phyloP scores from a whole-genome alignment of 2,329 filamentous ascomycete genomes.

The Phyllosticta citriasiana region DNA sequence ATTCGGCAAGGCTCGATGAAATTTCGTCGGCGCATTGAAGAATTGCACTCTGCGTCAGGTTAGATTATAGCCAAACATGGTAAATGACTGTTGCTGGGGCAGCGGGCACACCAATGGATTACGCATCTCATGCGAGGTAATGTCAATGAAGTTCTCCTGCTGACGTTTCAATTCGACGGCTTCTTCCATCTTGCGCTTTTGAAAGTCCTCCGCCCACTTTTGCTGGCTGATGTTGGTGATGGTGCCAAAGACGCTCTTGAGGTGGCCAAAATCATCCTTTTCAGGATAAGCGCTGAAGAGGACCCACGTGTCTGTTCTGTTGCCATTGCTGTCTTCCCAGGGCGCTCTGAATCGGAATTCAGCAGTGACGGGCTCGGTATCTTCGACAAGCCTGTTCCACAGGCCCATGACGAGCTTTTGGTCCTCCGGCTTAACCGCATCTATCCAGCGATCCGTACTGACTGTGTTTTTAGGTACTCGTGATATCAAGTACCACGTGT shows the following conservation, averaged over 20 bases:
- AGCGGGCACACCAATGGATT: constrained; percentile 50
- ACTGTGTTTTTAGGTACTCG: constrained; percentile 51
- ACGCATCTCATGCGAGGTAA: constrained; percentile 66
- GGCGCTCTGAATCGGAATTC: constrained; percentile 67
- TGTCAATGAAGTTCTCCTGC: constrained; percentile 76
- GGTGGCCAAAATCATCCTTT: constrained; percentile 49
- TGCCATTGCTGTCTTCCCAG: constrained; percentile 50
- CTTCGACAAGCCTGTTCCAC: constrained; percentile 53
- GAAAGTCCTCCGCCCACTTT: constrained; percentile 74
- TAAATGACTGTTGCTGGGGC: not conserved
- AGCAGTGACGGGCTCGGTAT: constrained; percentile 55
- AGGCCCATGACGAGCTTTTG: constrained; percentile 46
- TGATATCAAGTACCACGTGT: constrained; percentile 62
- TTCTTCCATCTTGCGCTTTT: constrained; percentile 67
- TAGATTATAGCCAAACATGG: not conserved
- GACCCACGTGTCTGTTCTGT: constrained; percentile 61
- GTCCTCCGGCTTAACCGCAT: constrained; percentile 60
- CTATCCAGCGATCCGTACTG: constrained; percentile 59
- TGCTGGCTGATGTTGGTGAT: constrained; percentile 80
- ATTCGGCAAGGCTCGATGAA: constrained; percentile 38
- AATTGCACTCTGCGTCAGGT: constrained; percentile 47
- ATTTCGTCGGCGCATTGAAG: constrained; percentile 71
- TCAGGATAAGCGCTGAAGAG: constrained; percentile 69
- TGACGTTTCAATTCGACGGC: constrained; percentile 71
- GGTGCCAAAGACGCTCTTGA: constrained; percentile 69